Base-by-base conservation (phyloP, 2,329 filamentous ascomycete genomes). In the Fusarium anguioides region DNA sequence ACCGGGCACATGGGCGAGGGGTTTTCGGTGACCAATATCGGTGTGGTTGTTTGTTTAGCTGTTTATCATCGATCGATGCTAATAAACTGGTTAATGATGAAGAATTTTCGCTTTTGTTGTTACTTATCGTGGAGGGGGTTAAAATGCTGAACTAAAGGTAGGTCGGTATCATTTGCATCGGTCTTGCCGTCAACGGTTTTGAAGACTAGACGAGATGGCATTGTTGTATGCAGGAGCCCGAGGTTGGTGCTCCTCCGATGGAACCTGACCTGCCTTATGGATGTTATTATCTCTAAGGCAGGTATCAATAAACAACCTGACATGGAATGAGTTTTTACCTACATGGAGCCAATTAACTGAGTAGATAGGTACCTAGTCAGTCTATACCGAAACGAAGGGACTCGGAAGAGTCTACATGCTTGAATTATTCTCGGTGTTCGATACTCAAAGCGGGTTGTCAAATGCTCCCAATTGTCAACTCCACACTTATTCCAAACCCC, bases 151-250 rank as follows among this genome's bases (percentile, higher is more conserved):
- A 40, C 26, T 41, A 17, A n/a, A 36, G 26, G 31, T 40, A 42
- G 44, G 47, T 40, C 45, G 20, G 39, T 39, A 44, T 37, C 48
- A 39, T 59, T 26, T 65, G 49, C n/a, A 35, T 68, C 64, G 60
- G 60, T 26, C 54, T 64, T 53, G 48, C 64, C 64, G 60, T 61
- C 51, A 47, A 50, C 52, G 40, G 36, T 44, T 31, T 63, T 44
- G 12, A 50, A 33, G 31, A 36, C 24, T 27, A 31, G 35, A 39
- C 40, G 60, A 36, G 21, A 39, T 15, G 23, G 31, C n/a, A n/a
- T n/a, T n/a, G n/a, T n/a, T n/a, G n/a, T n/a, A 36, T 67, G 64
- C 48, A 52, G 39, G 33, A 68, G 49, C 37, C n/a, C 39, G 42
- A 61, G 49, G 64, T 26, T 60, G 41, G 39, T 52, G 29, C 46